Evolutionary conservation across 2,329 filamentous ascomycete genomes (phyloP).

Genomic region (Pestalotiopsis sp.): DNA sequence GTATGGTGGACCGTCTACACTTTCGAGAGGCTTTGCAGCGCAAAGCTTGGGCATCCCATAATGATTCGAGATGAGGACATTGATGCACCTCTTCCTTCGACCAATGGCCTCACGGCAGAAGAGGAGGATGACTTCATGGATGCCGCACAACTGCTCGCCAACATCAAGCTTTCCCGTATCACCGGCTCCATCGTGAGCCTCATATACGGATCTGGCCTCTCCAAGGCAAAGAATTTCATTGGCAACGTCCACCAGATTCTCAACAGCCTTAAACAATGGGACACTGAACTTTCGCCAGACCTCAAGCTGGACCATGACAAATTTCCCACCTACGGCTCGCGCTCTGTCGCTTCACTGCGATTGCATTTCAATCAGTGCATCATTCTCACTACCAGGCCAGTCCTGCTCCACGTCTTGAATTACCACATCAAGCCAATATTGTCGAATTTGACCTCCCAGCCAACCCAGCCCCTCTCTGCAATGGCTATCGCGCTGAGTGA

Average conservation of each 20-base stretch:
- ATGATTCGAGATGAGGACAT: conserved; percentile 46
- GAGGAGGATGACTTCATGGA: conserved; percentile 22
- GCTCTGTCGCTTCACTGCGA: conserved; percentile 20
- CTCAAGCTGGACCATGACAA: conserved; percentile 29
- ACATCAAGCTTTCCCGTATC: conserved; percentile 34
- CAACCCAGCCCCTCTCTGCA: conserved; percentile 22
- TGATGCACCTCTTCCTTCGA: conserved; percentile 35
- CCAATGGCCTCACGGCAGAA: conserved; percentile 15
- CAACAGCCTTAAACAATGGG: conserved; percentile 37
- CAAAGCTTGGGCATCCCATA: conserved; percentile 43
- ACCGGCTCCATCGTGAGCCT: conserved; percentile 20
- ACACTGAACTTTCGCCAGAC: conserved; percentile 34
- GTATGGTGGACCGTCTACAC: conserved; percentile 38
- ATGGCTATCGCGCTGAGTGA: conserved; percentile 33
- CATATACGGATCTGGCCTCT: conserved; percentile 16
- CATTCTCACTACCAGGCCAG: conserved; percentile 22
- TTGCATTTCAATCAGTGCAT: conserved; percentile 24
- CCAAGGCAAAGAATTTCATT: conserved; percentile 16
- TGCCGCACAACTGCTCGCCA: conserved; percentile 25
- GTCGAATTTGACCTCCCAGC: neutral
- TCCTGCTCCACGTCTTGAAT: conserved; percentile 21
- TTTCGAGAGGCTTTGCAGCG: conserved; percentile 41
- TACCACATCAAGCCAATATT: conserved; percentile 14
- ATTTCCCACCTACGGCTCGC: conserved; percentile 19
- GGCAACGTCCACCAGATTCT: conserved; percentile 31